These are phyloP conservation scores for Sporothrix schenckii DNA, from an alignment of 2,329 filamentous ascomycete species.

Conservation along the genomic window DNA sequence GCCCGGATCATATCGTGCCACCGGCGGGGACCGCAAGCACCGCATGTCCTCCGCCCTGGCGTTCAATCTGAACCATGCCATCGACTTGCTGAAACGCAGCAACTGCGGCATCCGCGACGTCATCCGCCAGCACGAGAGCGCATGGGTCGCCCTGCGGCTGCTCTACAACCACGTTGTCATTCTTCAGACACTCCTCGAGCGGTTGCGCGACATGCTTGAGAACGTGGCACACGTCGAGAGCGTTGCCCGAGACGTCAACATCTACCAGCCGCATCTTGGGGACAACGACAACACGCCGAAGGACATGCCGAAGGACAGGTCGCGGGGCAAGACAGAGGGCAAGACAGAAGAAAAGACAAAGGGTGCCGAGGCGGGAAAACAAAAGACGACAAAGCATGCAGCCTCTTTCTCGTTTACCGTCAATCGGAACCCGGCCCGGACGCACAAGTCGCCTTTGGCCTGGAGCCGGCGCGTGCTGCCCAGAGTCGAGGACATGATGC, in stretches of 20 bases:
- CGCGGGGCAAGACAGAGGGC: too few relatives aligned
- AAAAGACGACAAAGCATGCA: not conserved
- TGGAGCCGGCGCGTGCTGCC: constrained; percentile 27
- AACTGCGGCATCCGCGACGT: constrained; percentile 24
- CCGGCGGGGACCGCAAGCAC: not conserved
- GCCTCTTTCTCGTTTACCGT: too few relatives aligned
- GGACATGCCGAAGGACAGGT: too few relatives aligned
- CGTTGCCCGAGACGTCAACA: constrained; percentile 19
- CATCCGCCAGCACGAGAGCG: constrained; percentile 27
- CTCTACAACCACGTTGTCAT: constrained; percentile 29
- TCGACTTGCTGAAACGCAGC: not conserved
- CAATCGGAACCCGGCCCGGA: not conserved
- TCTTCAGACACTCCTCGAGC: constrained; percentile 24
- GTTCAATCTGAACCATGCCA: not conserved
- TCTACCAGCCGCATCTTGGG: not conserved
- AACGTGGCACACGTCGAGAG: constrained; percentile 16
- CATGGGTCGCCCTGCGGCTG: constrained; percentile 16
- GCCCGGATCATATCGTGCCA: not conserved
- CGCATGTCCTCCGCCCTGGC: not conserved
- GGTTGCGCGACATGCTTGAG: constrained; percentile 23
- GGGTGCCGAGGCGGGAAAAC: not conserved
- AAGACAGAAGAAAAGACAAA: too few relatives aligned
- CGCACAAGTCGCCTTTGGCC: constrained; percentile 4
- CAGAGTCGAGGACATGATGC: constrained; percentile 24
- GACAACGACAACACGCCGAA: too few relatives aligned